Evolutionary conservation across 2,329 filamentous ascomycete species (phyloP).

Genomic region (Colletotrichum sansevieriae): DNA sequence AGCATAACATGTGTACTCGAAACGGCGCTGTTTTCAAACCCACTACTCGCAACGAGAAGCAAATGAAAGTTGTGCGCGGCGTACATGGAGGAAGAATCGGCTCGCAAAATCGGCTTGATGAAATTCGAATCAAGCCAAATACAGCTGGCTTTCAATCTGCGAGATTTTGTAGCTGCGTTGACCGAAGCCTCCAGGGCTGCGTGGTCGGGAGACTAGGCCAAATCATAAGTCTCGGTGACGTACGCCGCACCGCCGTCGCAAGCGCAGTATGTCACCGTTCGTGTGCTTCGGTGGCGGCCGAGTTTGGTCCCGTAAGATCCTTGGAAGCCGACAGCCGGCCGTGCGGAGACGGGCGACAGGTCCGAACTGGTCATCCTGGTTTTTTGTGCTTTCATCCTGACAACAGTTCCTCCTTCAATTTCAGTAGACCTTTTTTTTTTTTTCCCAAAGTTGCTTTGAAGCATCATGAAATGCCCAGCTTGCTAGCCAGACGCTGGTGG

Average conservation of each 20-base stretch:
- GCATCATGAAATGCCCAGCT: conserved; percentile 17
- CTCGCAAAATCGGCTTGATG: background rate
- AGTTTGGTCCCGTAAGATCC: background rate
- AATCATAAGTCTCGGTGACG: conserved; percentile 1
- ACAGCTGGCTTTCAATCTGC: background rate
- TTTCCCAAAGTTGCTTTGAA: background rate
- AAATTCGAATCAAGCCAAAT: background rate
- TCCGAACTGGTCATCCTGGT: conserved; percentile 13
- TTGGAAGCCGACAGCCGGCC: conserved; percentile 24
- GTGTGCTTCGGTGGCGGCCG: conserved; percentile 1
- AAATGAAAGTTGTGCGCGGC: conserved; percentile 7
- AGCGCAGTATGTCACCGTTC: background rate
- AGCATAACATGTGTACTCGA: conserved; percentile 14
- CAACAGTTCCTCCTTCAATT: conserved; percentile 28
- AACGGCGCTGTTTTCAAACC: conserved; percentile 43
- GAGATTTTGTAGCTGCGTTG: background rate
- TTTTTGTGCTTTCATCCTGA: conserved; percentile 13
- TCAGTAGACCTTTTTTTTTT: conserved; percentile 13
- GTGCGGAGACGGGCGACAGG: conserved; percentile 24
- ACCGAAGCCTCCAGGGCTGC: background rate
- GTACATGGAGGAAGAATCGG: conserved; percentile 19
- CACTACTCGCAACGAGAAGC: conserved; percentile 25
- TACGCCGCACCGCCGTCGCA: background rate
- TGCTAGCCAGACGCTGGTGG: conserved; percentile 4
- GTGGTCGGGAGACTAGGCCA: background rate